Evolutionary conservation across 208 protist species (phyloP), one percentile per base, ranked within the genome.

Genomic region (Wallacemonas sp.): DNA sequence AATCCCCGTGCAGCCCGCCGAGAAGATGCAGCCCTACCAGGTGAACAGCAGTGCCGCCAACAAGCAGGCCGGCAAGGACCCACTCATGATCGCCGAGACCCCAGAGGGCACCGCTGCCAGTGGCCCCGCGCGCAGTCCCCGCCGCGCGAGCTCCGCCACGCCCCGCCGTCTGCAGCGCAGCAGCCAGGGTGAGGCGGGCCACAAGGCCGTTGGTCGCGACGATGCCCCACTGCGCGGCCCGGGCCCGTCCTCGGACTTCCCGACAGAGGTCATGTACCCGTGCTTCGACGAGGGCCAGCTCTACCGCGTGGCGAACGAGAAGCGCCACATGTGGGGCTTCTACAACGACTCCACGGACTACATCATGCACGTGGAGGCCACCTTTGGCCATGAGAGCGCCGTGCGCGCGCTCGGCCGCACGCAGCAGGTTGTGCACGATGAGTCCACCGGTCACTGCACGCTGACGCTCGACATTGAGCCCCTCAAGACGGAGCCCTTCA

Each of bases 281-380:
- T 91, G 87, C 76, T 93, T 93, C 61, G 72, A 89, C 32, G 70
- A 82, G 65, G 72, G 63, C 14, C 88, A 90, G 70, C 81, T 93
- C 26, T 93, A 90, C 74, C 87, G 87, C 20, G 61, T 93, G 10
- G 84, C 87, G n/a, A 82, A 79, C 67, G 45, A 79, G 52, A 49
- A 57, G 50, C 69, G 70, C 0, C 76, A 82, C 69, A 76, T 66
- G 72, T 93, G 88, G 85, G 72, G 71, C 38, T 94, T 88, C 72
- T 94, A 91, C 83, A 94, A 94, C 67, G 88, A 91, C 70, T 87
- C 85, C 16, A 55, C 29, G 2, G 62, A 78, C 23, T 91, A 89
- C 65, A 33, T 75, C 29, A 91, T 94, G 82, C 77, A 74, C 26
- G 67, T 91, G 28, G 48, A 66, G 32, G 78, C 83, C 39, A 83